Conservation (phyloP, 805 yeast genomes). For the Priceomyces carsonii region DNA sequence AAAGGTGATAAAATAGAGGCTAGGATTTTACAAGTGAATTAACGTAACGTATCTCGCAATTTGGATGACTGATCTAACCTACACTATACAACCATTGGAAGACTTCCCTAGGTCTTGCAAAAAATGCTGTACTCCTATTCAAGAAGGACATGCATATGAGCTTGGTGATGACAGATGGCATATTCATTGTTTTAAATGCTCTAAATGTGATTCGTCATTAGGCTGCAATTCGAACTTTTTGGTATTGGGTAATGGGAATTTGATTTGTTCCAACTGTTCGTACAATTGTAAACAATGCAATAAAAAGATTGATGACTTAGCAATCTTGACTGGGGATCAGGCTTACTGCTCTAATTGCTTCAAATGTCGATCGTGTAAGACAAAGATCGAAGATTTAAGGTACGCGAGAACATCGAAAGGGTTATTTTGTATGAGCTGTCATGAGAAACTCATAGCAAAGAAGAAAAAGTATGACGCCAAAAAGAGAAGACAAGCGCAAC, state of each 20-base stretch:
- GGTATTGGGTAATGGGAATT: slow-evolving; percentile 88
- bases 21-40: no score
- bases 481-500: slow-evolving; percentile 31
- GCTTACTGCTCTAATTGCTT: slow-evolving; percentile 93
- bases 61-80: slow-evolving; percentile 5
- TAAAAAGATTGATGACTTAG: slow-evolving; percentile 87
- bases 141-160: slow-evolving; percentile 93
- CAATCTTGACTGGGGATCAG: slow-evolving; percentile 91
- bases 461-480: slow-evolving; percentile 63
- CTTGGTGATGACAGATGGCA: slow-evolving; percentile 96
- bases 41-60: no score
- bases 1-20: no score
- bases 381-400: slow-evolving; percentile 80
- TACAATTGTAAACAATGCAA: slow-evolving; percentile 85
- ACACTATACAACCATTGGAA: not conserved
- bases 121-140: slow-evolving; percentile 50
- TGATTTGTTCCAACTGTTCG: slow-evolving; percentile 91
- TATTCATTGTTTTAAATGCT: slow-evolving; percentile 86
- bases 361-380: slow-evolving; percentile 84
- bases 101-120: slow-evolving; percentile 32
- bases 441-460: slow-evolving; percentile 75
- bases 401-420: slow-evolving; percentile 95
- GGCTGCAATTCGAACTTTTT: slow-evolving; percentile 89
- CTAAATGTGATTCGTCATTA: slow-evolving; percentile 73
- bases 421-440: slow-evolving; percentile 89